phyloP scores from a whole-genome alignment of 1,139 yeast species.

The Candida sanyaensis region DNA sequence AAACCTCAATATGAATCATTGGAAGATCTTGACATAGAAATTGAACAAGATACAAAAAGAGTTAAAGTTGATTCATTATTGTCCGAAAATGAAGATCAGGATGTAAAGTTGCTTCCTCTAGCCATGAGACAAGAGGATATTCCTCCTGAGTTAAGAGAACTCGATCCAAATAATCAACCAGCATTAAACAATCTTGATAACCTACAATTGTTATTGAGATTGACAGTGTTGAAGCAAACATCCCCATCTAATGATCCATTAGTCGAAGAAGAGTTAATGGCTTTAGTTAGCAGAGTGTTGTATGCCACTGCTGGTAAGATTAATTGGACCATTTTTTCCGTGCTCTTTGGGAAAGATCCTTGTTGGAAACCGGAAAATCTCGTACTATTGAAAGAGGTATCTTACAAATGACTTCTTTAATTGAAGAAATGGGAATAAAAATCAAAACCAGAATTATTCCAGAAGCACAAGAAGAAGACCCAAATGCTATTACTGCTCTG shows the following conservation, averaged over 20 bases:
- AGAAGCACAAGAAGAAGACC: conserved; percentile 28
- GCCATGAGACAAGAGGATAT: conserved; percentile 63
- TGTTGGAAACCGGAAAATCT: conserved; percentile 76
- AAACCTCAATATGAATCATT: conserved; percentile 66
- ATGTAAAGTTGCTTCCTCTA: conserved; percentile 54
- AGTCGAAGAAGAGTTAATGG: conserved; percentile 79
- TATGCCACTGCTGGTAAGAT: conserved; percentile 48
- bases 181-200: conserved; percentile 68
- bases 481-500: conserved; percentile 37
- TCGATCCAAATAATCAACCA: conserved; percentile 88
- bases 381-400: conserved; percentile 94
- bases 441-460: conserved; percentile 66
- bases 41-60: conserved; percentile 37
- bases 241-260: conserved; percentile 72
- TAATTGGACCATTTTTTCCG: conserved; percentile 84
- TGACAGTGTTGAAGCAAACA: conserved; percentile 65
- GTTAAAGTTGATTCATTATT: conserved; percentile 38
- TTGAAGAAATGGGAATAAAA: conserved; percentile 82
- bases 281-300: conserved; percentile 72
- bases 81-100: conserved; percentile 27
- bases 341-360: conserved; percentile 88
- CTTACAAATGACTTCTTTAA: conserved; percentile 87
- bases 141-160: conserved; percentile 51
- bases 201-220: conserved; percentile 68
- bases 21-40: conserved; percentile 47